phyloP scores from a whole-genome alignment of 768 basidiomycete species.

The Lenzites betulinus region DNA sequence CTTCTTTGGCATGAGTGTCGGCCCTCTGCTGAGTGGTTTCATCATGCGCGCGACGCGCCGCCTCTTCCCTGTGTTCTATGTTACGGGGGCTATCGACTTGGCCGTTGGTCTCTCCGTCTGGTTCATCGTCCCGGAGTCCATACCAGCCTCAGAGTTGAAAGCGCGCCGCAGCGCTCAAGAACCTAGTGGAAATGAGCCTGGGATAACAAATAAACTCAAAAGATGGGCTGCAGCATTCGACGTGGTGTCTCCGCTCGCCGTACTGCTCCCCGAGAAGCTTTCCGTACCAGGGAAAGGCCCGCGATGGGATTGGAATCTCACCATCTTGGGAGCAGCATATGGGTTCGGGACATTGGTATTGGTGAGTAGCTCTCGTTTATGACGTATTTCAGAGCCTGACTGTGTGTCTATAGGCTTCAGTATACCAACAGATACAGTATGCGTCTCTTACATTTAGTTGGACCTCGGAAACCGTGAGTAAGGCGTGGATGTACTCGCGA shows the following conservation, averaged over 20 bases:
- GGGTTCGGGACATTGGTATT: conserved; percentile 48
- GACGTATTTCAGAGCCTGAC: neutral
- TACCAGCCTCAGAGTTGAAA: conserved; percentile 53
- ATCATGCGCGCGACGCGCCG: conserved; percentile 59
- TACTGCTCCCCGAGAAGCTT: conserved; percentile 52
- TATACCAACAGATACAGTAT: conserved; percentile 62
- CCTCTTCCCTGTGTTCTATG: conserved; percentile 73
- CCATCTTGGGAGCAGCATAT: conserved; percentile 54
- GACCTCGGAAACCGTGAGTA: conserved; percentile 61
- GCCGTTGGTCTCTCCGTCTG: conserved; percentile 51
- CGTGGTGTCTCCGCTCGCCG: conserved; percentile 72
- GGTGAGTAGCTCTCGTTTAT: conserved; percentile 38
- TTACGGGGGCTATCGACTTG: conserved; percentile 51
- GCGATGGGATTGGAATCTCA: conserved; percentile 66
- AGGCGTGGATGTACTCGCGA: neutral
- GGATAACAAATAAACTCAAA: conserved; percentile 37
- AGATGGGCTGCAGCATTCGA: conserved; percentile 43
- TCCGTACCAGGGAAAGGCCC: conserved; percentile 41
- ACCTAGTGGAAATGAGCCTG: neutral
- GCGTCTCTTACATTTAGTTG: conserved; percentile 62
- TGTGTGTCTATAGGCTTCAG: conserved; percentile 47
- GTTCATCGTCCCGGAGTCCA: conserved; percentile 76
- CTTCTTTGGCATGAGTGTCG: conserved; percentile 73
- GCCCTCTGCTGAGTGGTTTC: conserved; percentile 71
- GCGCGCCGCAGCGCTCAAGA: conserved; percentile 28